These are phyloP conservation scores for Metschnikowia anglica DNA, from an alignment of 805 yeast genomes.

Conservation along the genomic window DNA sequence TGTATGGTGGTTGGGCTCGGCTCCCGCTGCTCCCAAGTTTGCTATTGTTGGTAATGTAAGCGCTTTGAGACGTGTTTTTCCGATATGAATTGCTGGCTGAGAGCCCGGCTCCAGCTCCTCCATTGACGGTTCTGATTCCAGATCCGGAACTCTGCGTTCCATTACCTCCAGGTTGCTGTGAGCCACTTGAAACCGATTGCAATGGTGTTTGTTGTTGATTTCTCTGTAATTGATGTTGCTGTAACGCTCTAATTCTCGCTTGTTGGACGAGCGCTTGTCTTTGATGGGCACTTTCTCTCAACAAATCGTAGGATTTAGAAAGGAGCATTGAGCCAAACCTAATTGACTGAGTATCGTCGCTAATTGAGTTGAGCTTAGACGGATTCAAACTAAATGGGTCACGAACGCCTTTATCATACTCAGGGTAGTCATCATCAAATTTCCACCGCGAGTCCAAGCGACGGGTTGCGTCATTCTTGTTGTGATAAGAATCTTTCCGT, in stretches of 20 bases:
- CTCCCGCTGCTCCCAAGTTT: constrained; percentile 6
- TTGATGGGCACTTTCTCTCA: constrained; percentile 71
- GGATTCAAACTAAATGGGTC: constrained; percentile 74
- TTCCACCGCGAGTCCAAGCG: constrained; percentile 65
- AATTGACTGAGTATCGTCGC: constrained; percentile 83
- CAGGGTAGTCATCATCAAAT: constrained; percentile 58
- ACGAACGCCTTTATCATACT: constrained; percentile 32
- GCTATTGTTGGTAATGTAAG: constrained; percentile 2
- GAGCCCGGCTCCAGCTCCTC: constrained; percentile 8
- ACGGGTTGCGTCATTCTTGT: constrained; percentile 42
- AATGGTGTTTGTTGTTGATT: constrained; percentile 6
- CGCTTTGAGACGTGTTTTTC: constrained; percentile 5
- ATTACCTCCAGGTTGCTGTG: constrained; percentile 6
- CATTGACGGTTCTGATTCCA: constrained; percentile 3
- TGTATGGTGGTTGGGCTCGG: constrained; percentile 6
- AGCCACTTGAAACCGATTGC: constrained; percentile 2
- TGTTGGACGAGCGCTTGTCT: constrained; percentile 53
- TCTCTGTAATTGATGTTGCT: constrained; percentile 35
- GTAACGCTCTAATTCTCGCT: constrained; percentile 44
- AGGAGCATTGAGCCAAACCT: constrained; percentile 90
- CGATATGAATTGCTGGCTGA: constrained; percentile 13
- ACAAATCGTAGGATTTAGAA: constrained; percentile 78
- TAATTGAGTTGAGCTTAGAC: constrained; percentile 74
- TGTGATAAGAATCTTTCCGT: constrained; percentile 46
- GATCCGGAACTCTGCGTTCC: constrained; percentile 1